Conservation (phyloP, 768 basidiomycete species). For the Tulasnella sp. region DNA sequence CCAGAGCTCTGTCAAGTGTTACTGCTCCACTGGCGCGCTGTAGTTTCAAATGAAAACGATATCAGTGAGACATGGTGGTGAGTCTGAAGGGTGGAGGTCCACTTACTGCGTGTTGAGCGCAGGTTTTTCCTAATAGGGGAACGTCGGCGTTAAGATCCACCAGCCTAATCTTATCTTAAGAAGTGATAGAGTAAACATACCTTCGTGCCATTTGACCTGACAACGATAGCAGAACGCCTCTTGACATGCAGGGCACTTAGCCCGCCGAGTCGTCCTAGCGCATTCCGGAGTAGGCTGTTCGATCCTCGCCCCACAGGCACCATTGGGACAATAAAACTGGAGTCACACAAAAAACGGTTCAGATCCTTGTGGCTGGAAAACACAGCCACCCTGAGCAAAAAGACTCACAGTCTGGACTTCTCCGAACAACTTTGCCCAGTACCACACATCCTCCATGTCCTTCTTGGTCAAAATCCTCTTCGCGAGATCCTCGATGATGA, state of each 20-base stretch:
- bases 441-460: not conserved
- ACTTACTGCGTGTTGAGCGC: slow-evolving; percentile 13
- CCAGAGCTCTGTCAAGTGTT: not conserved
- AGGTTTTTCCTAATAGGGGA: not conserved
- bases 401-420: not conserved
- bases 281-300: not conserved
- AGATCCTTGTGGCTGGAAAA: no score
- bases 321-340: slow-evolving; percentile 3
- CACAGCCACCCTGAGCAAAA: not conserved
- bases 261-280: not conserved
- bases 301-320: not conserved
- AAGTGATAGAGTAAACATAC: not conserved
- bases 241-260: slow-evolving; percentile 18
- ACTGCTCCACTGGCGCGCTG: not conserved
- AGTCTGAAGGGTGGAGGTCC: not conserved
- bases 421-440: not conserved
- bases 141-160: not conserved
- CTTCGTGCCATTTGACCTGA: slow-evolving; percentile 10
- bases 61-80: not conserved
- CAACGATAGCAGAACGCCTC: slow-evolving; percentile 7
- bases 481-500: not conserved
- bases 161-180: not conserved
- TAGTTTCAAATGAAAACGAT: not conserved
- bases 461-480: not conserved
- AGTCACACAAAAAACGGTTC: not conserved